Conservation (phyloP, 345 rosid genomes). For the Salix viminalis region DNA sequence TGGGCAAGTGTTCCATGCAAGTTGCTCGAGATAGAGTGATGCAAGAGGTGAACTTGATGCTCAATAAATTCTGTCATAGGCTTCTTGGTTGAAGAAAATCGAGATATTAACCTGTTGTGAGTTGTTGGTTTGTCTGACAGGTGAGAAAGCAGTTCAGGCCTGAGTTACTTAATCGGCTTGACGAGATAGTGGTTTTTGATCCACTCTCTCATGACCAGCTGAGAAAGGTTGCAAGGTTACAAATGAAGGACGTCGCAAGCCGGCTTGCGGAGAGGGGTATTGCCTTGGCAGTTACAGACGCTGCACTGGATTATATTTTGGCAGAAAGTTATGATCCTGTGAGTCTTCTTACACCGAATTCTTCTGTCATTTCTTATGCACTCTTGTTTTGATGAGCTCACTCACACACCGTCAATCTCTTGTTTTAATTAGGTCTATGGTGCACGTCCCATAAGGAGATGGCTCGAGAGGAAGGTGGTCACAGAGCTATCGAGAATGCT, state of each 20-base stretch:
- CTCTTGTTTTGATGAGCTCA: not conserved
- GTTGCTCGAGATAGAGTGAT: slow-evolving; percentile 75
- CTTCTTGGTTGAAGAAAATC: too few species aligned
- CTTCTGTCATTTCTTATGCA: not conserved
- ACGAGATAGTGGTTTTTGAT: slow-evolving; percentile 84
- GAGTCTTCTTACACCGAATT: slow-evolving; percentile 16
- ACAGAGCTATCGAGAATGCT: slow-evolving; percentile 85
- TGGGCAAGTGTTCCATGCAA: slow-evolving; percentile 69
- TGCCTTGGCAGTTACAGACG: slow-evolving; percentile 78
- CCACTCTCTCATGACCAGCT: slow-evolving; percentile 88
- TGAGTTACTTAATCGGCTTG: slow-evolving; percentile 78
- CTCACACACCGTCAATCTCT: not conserved
- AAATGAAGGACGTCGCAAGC: slow-evolving; percentile 77
- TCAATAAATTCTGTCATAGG: not conserved
- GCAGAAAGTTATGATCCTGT: slow-evolving; percentile 88
- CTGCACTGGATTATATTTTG: slow-evolving; percentile 64
- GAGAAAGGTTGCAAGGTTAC: slow-evolving; percentile 71
- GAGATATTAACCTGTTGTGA: not conserved
- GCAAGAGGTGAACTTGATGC: slow-evolving; percentile 50
- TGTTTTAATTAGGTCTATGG: slow-evolving; percentile 56
- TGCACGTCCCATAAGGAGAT: slow-evolving; percentile 85
- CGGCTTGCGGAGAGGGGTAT: slow-evolving; percentile 84
- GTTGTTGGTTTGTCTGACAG: slow-evolving; percentile 14
- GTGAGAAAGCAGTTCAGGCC: slow-evolving; percentile 85
- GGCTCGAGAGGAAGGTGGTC: slow-evolving; percentile 92